phyloP scores from a whole-genome alignment of 345 rosid genomes.

The Linum tenue region DNA sequence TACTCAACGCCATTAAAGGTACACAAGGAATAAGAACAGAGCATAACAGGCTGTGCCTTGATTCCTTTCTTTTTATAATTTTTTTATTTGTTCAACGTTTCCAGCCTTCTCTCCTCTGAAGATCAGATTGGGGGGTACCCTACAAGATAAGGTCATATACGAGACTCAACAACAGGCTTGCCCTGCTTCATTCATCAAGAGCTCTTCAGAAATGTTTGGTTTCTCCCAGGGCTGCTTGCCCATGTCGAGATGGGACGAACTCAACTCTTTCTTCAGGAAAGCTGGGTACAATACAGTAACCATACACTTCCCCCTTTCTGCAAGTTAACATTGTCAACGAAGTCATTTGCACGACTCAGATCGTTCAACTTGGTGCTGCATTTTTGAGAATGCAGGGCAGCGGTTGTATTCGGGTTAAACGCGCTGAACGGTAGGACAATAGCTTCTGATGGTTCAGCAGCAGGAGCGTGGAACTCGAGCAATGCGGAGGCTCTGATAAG shows the following conservation, averaged over 20 bases:
- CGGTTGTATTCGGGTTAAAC: conserved; percentile 37
- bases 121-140: conserved; percentile 74
- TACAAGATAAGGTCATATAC: conserved; percentile 51
- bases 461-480: conserved; percentile 38
- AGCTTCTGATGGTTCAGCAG: conserved; percentile 23
- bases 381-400: conserved; percentile 24
- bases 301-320: too few species aligned
- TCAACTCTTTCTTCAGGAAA: conserved; percentile 39
- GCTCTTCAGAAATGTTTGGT: conserved; percentile 40
- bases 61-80: neutral
- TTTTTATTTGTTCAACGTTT: neutral
- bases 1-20: conserved; percentile 64
- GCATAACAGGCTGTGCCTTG: neutral
- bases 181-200: conserved; percentile 26
- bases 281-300: conserved; percentile 33
- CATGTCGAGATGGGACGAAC: conserved; percentile 61
- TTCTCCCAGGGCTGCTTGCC: conserved; percentile 58
- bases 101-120: conserved; percentile 68
- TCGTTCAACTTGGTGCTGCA: neutral
- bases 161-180: conserved; percentile 35
- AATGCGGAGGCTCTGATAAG: conserved; percentile 32
- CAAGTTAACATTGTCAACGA: neutral
- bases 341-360: neutral
- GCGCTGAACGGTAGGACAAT: conserved; percentile 30
- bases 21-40: neutral